Evolutionary conservation across 2,329 filamentous ascomycete species (phyloP), one percentile per base, ranked within the genome.

Genomic region (Penicillium corylophilum): DNA sequence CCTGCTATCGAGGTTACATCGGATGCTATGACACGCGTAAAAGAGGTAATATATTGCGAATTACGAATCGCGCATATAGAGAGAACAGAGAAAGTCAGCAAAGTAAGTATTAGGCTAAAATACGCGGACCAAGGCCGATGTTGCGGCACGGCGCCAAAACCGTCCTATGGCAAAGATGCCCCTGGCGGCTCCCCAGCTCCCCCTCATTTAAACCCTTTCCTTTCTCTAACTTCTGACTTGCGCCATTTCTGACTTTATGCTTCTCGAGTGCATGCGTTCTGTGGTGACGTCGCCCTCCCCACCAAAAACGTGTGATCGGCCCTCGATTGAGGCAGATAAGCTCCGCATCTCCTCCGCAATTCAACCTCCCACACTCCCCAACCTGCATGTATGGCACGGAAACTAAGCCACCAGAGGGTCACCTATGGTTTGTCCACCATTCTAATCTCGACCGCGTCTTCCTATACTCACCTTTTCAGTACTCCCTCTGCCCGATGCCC

Each of bases 401-500:
- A 86, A 76, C 80, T 81, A 66, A 83, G 82, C 70, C 85, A 87
- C 60, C 70, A 73, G 72, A 82, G 83, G 72, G 85, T 88, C 73
- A 86, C 83, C 71, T 88, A 88, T 76, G 84, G 84, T 87, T 67
- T 70, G 78, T 50, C 9, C n/a, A 15, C n/a, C 13, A 36, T 51
- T 46, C 15, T 16, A 24, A 46, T 51, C 28, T n/a, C 26, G 35
- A 42, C 42, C 26, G 38, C 20, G 16, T n/a, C 23, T 36, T 18
- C 26, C 13, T 22, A 40, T 29, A 20, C 51, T 61, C 44, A 57
- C 55, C 44, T 40, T 43, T 22, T 42, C 65, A 87, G 86, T 90
- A 73, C 81, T 90, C 61, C 86, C 87, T 65, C 83, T 89, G 64
- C 84, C 85, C 56, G 86, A 88, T 72, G 85, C 84, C 52, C 82